These are phyloP conservation scores for Erigeron canadensis DNA, from an alignment of 129 eudicot species.

Conservation along the genomic window DNA sequence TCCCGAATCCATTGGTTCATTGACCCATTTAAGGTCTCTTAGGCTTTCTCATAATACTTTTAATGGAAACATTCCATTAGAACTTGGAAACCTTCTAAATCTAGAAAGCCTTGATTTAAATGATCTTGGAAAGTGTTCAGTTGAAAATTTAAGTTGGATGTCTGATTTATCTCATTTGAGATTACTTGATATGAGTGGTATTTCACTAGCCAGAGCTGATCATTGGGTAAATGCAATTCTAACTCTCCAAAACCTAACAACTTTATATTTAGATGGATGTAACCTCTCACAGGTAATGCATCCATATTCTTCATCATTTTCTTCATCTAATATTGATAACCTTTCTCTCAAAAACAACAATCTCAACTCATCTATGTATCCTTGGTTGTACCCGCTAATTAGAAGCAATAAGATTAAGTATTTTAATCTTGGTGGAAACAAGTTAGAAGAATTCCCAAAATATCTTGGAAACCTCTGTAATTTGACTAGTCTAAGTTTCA, in stretches of 20 bases:
- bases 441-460: neutral
- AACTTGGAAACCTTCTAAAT: slow-evolving; percentile 11
- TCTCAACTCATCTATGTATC: neutral
- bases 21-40: neutral
- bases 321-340: neutral
- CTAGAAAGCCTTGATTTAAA: neutral
- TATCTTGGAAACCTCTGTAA: neutral
- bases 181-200: neutral
- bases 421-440: neutral
- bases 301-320: neutral
- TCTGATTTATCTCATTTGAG: neutral
- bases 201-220: slow-evolving; percentile 11
- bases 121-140: neutral
- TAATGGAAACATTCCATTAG: slow-evolving; percentile 15
- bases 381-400: neutral
- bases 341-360: neutral
- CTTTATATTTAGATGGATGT: neutral
- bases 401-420: neutral
- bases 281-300: neutral
- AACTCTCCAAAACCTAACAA: neutral
- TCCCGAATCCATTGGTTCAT: neutral
- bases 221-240: slow-evolving; percentile 9
- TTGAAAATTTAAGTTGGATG: slow-evolving; percentile 11
- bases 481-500: neutral
- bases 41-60: neutral